Evolutionary conservation across 805 yeast species (phyloP).

Genomic region (Sugiyamaella smithiae): DNA sequence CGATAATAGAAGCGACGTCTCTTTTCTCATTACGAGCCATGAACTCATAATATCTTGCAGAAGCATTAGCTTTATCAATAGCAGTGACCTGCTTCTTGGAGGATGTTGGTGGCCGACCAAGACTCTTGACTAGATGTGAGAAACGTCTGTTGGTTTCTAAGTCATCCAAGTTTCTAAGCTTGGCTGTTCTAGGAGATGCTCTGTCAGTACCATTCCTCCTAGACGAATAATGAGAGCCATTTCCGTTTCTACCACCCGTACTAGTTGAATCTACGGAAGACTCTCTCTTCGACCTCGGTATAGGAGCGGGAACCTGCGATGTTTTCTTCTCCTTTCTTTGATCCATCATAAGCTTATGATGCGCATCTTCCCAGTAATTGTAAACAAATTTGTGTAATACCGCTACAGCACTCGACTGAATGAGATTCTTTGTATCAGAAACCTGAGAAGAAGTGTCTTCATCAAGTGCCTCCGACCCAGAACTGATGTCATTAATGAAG

Average conservation of each 20-base stretch:
- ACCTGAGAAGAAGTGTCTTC: constrained; percentile 17
- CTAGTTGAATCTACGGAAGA: constrained; percentile 1
- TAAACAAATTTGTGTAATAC: constrained; percentile 50
- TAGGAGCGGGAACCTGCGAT: background rate
- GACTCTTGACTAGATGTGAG: constrained; percentile 16
- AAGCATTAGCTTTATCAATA: constrained; percentile 2
- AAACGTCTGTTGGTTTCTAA: constrained; percentile 15
- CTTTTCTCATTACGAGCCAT: constrained; percentile 64
- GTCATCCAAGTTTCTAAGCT: constrained; percentile 1
- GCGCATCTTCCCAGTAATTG: constrained; percentile 44
- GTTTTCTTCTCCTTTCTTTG: constrained; percentile 16
- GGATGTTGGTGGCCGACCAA: constrained; percentile 20
- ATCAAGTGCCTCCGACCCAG: constrained; percentile 19
- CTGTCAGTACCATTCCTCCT: background rate
- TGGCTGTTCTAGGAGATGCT: background rate
- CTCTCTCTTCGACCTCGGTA: constrained; percentile 6
- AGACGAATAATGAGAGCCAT: background rate
- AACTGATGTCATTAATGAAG: constrained; percentile 3
- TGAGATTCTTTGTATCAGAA: constrained; percentile 11
- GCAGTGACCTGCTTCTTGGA: background rate
- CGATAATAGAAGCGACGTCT: constrained; percentile 46
- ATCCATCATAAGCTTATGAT: constrained; percentile 24
- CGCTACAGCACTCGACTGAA: constrained; percentile 25
- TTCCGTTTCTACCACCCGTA: background rate
- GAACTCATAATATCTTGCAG: constrained; percentile 57